Evolutionary conservation across 2,329 filamentous ascomycete genomes (phyloP), one percentile per base, ranked within the genome.

Genomic region (Trichophyton simii): DNA sequence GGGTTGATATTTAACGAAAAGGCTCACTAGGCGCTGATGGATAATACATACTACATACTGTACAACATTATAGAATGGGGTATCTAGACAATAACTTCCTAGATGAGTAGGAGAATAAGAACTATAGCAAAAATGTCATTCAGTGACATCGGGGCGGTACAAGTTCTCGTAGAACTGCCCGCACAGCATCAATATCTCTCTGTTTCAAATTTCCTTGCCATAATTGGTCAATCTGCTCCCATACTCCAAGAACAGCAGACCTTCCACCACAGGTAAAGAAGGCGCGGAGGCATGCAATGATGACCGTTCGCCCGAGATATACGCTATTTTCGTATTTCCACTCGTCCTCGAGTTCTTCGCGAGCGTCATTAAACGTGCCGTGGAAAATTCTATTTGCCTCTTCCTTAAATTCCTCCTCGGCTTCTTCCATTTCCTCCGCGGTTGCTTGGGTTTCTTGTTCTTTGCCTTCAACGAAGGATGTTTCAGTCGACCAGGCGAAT

Each of bases 281-380:
- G 3, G 75, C 75, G 46, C 71, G 72, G 31, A 77, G 64, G 55
- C 75, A 73, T 18, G 69, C 65, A 48, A 74, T 69, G 28, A 75
- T 70, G 65, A 76, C 71, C 54, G 69, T 71, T 25, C 73, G 73
- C n/a, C 75, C 74, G 7, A 77, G 64, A 58, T 76, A 76, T 11
- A 76, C 69, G 3, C 71, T 72, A 61, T 76, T 75, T 41, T 75
- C 72, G 18, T 75, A 67, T 52, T 69, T 69, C 41, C 64, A 67
- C 28, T 71, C 69, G 11, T 71, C 59, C 2, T 68, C 64, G 22
- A 58, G 46, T n/a, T 62, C 60, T 31, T 58, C 41, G 28, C 34
- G 13, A 11, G 52, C 52, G 25, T 60, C 31, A 25, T 42, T 25
- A 42, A 22, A 42, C 22, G 36, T 28, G 8, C n/a, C 36, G 9